Base-by-base conservation (phyloP, 805 yeast genomes). In the Saturnispora sekii region DNA sequence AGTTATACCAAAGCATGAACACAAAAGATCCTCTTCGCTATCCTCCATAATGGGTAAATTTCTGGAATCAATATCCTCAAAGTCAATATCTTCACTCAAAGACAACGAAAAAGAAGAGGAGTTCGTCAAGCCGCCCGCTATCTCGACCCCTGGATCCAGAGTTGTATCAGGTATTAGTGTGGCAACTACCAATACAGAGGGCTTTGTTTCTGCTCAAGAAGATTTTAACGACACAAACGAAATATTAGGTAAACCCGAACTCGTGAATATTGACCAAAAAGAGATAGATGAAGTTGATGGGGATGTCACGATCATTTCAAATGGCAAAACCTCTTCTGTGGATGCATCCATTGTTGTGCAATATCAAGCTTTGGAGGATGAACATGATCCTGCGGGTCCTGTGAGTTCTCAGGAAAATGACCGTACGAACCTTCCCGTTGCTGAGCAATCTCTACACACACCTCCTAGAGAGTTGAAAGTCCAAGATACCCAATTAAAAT, bases 171-270 rank as follows among this genome's bases (percentile, higher is more conserved):
- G 47, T 16, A 60, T 57, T 37, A 51, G 52, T 28, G 49, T 41
- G 32, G 48, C 60, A 7, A 58, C 60, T 9, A 53, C 63, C 8
- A 41, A 50, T 28, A 54, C 53, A 7, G 65, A 60, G 17, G 64
- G 59, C 29, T 61, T 61, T 49, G 56, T 60, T 32, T 60, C 65
- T 18, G 65, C 64, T 17, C 57, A 52, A 32, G 63, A 59, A 41
- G 62, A 58, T 14, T 29, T 40, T 10, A 28, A 35, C n/a, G 28
- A 35, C n/a, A 18, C 14, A 5, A 17, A 32, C 16, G 21, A 40
- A 17, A 9, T 10, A 4, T 11, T 10, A 7, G 52, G 45, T 14
- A 10, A 30, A 12, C 50, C 49, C 29, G 48, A 48, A 9, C 41
- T 43, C 9, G 46, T 46, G 32, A 15, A 28, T 17, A 35, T 14